Conservation (phyloP, 108 stramenopile species). For the Cyclotella kingstonii region DNA sequence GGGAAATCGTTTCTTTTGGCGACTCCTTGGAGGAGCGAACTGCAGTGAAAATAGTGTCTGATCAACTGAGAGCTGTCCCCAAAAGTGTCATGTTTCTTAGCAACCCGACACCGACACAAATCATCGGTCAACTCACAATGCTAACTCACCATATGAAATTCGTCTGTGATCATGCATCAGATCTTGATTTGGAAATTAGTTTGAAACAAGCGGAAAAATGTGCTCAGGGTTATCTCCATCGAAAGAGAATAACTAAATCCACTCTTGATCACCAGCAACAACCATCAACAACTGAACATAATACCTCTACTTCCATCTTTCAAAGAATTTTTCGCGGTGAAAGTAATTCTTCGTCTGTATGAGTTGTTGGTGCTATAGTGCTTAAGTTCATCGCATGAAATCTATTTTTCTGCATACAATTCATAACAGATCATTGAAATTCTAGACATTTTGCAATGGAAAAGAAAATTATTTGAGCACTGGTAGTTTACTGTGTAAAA, state of each 20-base stretch:
- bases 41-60: slow-evolving; percentile 83
- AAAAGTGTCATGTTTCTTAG: slow-evolving; percentile 84
- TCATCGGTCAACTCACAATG: slow-evolving; percentile 82
- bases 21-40: slow-evolving; percentile 87
- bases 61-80: slow-evolving; percentile 65
- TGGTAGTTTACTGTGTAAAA: slow-evolving; percentile 15
- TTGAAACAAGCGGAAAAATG: slow-evolving; percentile 69
- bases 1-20: slow-evolving; percentile 85
- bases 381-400: slow-evolving; percentile 1
- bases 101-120: slow-evolving; percentile 66
- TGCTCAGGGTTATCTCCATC: slow-evolving; percentile 53
- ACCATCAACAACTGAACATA: not conserved
- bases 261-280: not conserved
- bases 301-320: not conserved
- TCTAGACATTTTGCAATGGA: not conserved
- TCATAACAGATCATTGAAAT: not conserved
- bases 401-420: not conserved
- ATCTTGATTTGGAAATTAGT: slow-evolving; percentile 77
- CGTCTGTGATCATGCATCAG: slow-evolving; percentile 52
- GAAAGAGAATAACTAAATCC: slow-evolving; percentile 1
- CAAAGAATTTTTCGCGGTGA: slow-evolving; percentile 4
- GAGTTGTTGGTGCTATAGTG: not conserved
- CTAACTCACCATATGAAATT: slow-evolving; percentile 79
- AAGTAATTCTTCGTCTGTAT: not conserved
- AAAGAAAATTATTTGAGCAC: slow-evolving; percentile 4